These are phyloP conservation scores for Lojkania enalia DNA, from an alignment of 2,329 filamentous ascomycete genomes.

Conservation along the genomic window DNA sequence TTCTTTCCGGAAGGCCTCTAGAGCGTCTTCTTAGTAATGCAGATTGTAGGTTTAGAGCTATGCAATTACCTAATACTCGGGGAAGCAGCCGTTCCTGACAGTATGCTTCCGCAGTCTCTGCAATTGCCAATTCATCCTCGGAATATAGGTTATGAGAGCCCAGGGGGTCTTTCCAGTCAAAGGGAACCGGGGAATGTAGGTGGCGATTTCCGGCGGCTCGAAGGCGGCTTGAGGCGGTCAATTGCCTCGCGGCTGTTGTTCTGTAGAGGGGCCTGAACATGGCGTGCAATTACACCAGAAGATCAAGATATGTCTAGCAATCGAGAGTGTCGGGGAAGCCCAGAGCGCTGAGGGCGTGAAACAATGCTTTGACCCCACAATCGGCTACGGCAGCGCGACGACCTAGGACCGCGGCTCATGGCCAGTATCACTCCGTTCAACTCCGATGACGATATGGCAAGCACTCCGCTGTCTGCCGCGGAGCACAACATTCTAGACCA, in stretches of 20 bases:
- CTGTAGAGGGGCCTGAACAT: conserved; percentile 52
- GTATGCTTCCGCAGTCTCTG: conserved; percentile 88
- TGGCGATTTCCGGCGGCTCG: conserved; percentile 44
- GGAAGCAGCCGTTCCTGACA: conserved; percentile 89
- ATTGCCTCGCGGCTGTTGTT: conserved; percentile 47
- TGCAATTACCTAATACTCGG: conserved; percentile 72
- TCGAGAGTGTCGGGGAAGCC: not conserved
- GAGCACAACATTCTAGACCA: too few species aligned
- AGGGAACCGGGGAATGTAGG: conserved; percentile 54
- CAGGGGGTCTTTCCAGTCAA: conserved; percentile 93
- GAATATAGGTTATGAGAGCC: conserved; percentile 74
- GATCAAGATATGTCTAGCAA: conserved; percentile 1
- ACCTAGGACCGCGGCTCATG: conserved; percentile 21
- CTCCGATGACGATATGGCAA: not conserved
- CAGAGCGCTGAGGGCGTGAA: not conserved
- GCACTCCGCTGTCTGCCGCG: too few species aligned
- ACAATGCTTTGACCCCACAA: conserved; percentile 14
- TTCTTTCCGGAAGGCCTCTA: conserved; percentile 85
- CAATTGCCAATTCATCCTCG: conserved; percentile 87
- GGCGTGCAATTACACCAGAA: conserved; percentile 7
- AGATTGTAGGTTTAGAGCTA: conserved; percentile 8
- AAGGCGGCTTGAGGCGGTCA: conserved; percentile 30
- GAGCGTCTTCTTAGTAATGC: conserved; percentile 11
- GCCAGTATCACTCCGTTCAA: not conserved
- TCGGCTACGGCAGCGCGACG: conserved; percentile 3